Evolutionary conservation across 176 grass and related monocot genomes (phyloP), one percentile per base, ranked within the genome.

Genomic region (Cocos nucifera): DNA sequence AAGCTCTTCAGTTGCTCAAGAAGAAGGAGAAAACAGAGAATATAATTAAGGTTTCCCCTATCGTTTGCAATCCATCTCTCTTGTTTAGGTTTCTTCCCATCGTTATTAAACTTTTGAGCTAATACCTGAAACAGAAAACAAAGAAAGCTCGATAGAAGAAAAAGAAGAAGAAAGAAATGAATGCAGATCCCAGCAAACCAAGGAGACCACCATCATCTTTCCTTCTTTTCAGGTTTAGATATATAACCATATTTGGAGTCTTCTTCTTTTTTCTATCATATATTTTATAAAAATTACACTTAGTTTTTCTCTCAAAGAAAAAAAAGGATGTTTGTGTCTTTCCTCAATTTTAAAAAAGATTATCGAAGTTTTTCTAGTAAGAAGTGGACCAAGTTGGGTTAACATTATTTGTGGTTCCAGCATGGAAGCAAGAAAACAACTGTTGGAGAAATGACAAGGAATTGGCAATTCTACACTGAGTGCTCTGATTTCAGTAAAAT

Each of bases 21-120:
- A 97, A 85, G 55, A 91, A 97, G 66, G 87, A 97, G 70, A 97
- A 92, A 72, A 63, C 81, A 28, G 84, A 92, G 4, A 91, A 88
- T 70, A 88, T 97, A 54, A 97, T 88, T 60, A 97, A 97, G 82
- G 86, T 95, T 28, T 16, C 3, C 16, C 63, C 48, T 2, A 26
- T 62, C 49, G 44, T 4, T 62, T 22, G 12, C 56, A 4, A 32
- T 39, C 35, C 22, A 19, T 24, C 30, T 15, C 1, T 55, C 30
- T 6, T 15, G 6, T 19, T 2, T 79, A 2, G 22, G 22, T 25
- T 9, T 57, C 1, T 0, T 19, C 35, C 6, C 35, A 39, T 24
- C 22, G 4, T 25, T 2, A 52, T 10, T 29, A 12, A 30, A 58
- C 7, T 15, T 58, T 57, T 4, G 10, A 44, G 0, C 12, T 63